Evolutionary conservation across 768 basidiomycete genomes (phyloP), one percentile per base, ranked within the genome.

Genomic region (Lactarius pseudohatsudake): DNA sequence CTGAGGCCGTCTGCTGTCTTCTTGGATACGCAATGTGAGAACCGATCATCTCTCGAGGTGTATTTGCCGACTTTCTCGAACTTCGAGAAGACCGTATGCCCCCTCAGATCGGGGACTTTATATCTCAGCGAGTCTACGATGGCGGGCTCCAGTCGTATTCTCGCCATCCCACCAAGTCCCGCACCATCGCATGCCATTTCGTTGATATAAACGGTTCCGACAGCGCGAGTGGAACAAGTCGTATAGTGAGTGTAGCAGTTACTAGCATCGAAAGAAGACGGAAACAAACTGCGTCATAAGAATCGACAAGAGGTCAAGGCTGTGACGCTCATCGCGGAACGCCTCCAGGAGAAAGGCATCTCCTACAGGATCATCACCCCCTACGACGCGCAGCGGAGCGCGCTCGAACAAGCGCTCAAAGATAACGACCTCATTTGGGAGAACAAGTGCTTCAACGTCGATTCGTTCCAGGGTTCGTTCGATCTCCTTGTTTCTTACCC

Each of bases 51-150:
- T 30, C 36, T 40, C 26, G 36, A 53, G 10, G 61, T 65, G 32
- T 32, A 30, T 41, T 74, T 34, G 69, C 63, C 43, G 38, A 62
- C 36, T 32, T 26, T 26, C 22, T 53, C 50, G 22, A 34, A 43
- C 58, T 63, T 22, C n/a, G n/a, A n/a, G 45, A 64, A 94, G 92
- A 94, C 70, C 85, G 92, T 1, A 92, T 94, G 90, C 92, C 92
- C 60, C 85, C 87, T 59, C 85, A 90, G 69, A 87, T 92, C 79
- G 90, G 91, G 28, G 71, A 79, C 4, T 85, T 92, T 54, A 89
- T 94, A 47, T 92, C 90, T 22, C 72, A 82, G 62, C 79, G 79
- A 64, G 79, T 94, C 4, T 94, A 94, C 78, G 76, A 87, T 28
- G 71, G 77, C 16, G 72, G 85, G 70, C 85, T 94, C 15, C 76